Conservation (phyloP, 768 basidiomycete genomes). For the Lentinula sp. region DNA sequence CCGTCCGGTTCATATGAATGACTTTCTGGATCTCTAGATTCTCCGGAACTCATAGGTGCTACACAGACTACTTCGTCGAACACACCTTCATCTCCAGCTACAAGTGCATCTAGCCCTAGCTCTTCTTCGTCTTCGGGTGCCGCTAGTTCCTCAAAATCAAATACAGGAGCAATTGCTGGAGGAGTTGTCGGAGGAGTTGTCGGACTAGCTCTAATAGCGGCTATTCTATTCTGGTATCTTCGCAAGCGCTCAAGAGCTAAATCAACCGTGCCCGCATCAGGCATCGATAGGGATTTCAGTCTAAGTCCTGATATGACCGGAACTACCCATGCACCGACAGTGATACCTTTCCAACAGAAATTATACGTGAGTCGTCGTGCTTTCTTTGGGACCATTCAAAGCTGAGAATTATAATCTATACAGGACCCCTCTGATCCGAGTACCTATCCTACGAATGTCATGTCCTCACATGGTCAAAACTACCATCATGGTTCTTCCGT, state of each 20-base stretch:
- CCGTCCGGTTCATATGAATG: not conserved
- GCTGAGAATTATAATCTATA: not conserved
- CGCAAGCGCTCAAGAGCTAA: slow-evolving; percentile 5
- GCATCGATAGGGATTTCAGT: not conserved
- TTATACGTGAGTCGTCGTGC: slow-evolving; percentile 20
- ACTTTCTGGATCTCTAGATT: slow-evolving; percentile 3
- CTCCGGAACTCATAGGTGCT: slow-evolving; percentile 10
- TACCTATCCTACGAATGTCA: not conserved
- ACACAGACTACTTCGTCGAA: not conserved
- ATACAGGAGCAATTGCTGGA: slow-evolving; percentile 19
- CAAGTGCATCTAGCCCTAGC: not conserved
- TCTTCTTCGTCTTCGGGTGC: not conserved
- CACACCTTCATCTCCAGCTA: not conserved
- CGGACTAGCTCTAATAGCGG: slow-evolving; percentile 14
- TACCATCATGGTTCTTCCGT: not conserved
- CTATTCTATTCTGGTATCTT: slow-evolving; percentile 10
- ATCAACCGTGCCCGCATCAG: not conserved
- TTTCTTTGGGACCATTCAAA: not conserved
- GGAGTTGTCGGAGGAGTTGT: slow-evolving; percentile 20
- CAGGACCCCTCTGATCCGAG: slow-evolving; percentile 30
- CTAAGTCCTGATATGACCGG: slow-evolving; percentile 6
- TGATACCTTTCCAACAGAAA: slow-evolving; percentile 13
- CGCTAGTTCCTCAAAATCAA: slow-evolving; percentile 6
- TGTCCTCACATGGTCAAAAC: not conserved
- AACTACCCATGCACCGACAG: slow-evolving; percentile 1